These are phyloP conservation scores for Lomentospora prolificans DNA, from an alignment of 2,329 filamentous ascomycete genomes.

Conservation along the genomic window DNA sequence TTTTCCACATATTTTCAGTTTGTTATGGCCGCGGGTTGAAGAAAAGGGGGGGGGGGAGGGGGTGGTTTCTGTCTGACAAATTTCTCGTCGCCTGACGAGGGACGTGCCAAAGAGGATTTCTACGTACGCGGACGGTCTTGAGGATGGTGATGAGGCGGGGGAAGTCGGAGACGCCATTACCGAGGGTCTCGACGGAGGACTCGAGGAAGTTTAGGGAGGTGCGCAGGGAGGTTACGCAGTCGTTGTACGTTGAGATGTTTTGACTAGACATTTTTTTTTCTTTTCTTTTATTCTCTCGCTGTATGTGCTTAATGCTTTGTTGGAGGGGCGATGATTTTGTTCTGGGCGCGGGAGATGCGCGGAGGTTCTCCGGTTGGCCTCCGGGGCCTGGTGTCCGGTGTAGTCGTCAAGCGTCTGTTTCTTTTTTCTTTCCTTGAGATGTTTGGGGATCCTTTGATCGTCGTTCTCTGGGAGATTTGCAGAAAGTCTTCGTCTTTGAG, in stretches of 20 bases:
- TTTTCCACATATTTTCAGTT: slow-evolving; percentile 18
- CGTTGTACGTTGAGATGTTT: slow-evolving; percentile 31
- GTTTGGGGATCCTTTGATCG: too few species aligned
- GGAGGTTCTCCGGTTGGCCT: not conserved
- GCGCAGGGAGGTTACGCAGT: slow-evolving; percentile 51
- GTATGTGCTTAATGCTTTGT: not conserved
- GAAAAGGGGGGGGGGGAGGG: not conserved
- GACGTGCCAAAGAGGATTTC: too few species aligned
- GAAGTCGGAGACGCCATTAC: slow-evolving; percentile 46
- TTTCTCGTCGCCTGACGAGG: too few species aligned
- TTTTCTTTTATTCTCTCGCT: not conserved
- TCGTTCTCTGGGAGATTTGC: too few species aligned
- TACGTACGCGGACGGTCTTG: slow-evolving; percentile 45
- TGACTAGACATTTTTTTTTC: not conserved
- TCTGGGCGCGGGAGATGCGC: too few species aligned
- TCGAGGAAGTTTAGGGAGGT: slow-evolving; percentile 51
- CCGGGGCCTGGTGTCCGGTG: not conserved
- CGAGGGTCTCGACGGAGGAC: slow-evolving; percentile 48
- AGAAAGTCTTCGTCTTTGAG: too few species aligned
- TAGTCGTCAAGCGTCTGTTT: too few species aligned
- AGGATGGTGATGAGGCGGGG: slow-evolving; percentile 45
- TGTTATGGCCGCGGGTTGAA: slow-evolving; percentile 73
- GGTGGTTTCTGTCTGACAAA: too few species aligned
- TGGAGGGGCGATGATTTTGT: not conserved
- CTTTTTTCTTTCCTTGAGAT: too few species aligned